These are phyloP conservation scores for Oryza longistaminata DNA, from an alignment of 176 grass and related monocot genomes.

Conservation along the genomic window DNA sequence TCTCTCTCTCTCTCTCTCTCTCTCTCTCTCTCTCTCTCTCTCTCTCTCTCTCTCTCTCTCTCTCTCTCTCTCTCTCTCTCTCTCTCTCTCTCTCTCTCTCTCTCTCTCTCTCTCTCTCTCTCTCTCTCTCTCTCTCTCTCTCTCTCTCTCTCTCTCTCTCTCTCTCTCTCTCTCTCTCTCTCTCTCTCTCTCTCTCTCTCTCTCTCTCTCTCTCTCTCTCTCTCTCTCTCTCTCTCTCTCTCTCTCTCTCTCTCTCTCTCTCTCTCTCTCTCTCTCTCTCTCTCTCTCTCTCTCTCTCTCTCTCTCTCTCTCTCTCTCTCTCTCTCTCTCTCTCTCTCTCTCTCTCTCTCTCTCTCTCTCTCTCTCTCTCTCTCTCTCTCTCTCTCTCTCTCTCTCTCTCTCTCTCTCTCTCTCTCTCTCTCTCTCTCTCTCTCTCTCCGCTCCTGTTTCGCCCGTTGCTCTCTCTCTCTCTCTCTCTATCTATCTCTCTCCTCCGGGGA, in stretches of 20 bases:
- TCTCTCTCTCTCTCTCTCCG: neutral
- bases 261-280: neutral
- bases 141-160: neutral
- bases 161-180: neutral
- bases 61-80: neutral
- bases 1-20: neutral
- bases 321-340: neutral
- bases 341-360: neutral
- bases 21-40: neutral
- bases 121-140: neutral
- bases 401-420: no score
- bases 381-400: neutral
- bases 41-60: neutral
- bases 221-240: neutral
- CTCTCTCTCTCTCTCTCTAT: neutral
- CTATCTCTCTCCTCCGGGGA: neutral
- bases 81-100: neutral
- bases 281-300: neutral
- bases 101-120: neutral
- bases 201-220: neutral
- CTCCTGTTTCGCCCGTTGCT: slow-evolving; percentile 16
- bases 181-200: neutral
- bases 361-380: neutral
- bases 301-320: neutral
- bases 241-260: neutral